Base-by-base conservation (phyloP, 2,329 filamentous ascomycete genomes). In the Apiospora saccharicola region DNA sequence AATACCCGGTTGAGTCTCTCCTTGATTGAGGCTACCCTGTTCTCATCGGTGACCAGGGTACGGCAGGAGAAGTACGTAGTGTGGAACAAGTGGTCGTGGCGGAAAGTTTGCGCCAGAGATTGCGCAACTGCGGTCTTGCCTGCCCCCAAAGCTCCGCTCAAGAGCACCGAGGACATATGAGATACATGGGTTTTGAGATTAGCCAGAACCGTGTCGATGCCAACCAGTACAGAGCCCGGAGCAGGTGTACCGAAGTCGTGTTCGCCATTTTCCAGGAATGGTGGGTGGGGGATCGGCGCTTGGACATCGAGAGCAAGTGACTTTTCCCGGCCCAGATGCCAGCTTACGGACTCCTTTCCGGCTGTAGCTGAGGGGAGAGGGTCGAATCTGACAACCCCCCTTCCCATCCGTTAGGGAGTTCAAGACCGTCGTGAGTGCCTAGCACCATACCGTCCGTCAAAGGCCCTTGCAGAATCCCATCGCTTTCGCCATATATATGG, bases 1-100 rank as follows among this genome's bases (percentile, higher is more conserved):
- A 99, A 98, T 1, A 97, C 83, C 22, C 94, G 90, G 69, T 90
- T 92, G 6, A 99, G 83, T 0, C 91, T 96, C 78, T 98, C 96
- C 79, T 97, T 98, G 82, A 99, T 94, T 0, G 93, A 94, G 2
- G 94, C 93, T 19, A 98, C 90, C 72, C 96, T 90, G 51, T 92
- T 97, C 81, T 99, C 96, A 73, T 98, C 95, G 1, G 93, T 98
- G 41, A 98, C 92, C 4, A 98, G 86, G 74, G 93, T 95, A 41
- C 93, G 90, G 77, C 96, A 98, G 0, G 94, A 90, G 75, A 97
- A 95, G 82, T 97, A 98, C 5, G 92, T 91, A 0, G 93, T 92
- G 79, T 97, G 92, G 79, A 94, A 98, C 0, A 98, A 85, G 70
- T 90, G 89, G 67, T 94, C 90, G 70, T 88, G 88, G 34, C 93